phyloP scores from a whole-genome alignment of 176 grass and related monocot species.

The Raddia guianensis region DNA sequence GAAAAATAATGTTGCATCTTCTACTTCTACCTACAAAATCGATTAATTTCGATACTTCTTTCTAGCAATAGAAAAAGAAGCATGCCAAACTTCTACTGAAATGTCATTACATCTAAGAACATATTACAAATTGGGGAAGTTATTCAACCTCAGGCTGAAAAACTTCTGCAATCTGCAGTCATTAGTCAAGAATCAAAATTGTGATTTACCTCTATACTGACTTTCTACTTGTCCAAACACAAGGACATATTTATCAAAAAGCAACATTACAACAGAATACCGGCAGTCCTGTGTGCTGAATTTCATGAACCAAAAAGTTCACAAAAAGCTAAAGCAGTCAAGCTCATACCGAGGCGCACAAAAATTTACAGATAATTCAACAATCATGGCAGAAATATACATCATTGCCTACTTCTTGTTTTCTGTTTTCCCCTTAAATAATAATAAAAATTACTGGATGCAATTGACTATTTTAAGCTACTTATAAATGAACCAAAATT shows the following conservation, averaged over 20 bases:
- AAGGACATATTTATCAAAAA: conserved; percentile 9
- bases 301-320: conserved; percentile 29
- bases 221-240: not conserved
- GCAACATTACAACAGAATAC: conserved; percentile 9
- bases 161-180: not conserved
- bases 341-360: not conserved
- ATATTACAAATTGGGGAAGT: conserved; percentile 14
- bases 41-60: not conserved
- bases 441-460: conserved; percentile 9
- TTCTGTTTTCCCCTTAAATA: not conserved
- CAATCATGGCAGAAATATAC: not conserved
- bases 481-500: conserved; percentile 9
- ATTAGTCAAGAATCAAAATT: conserved; percentile 29
- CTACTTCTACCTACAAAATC: conserved; percentile 9
- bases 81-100: not conserved
- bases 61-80: not conserved
- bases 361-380: conserved; percentile 18
- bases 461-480: not conserved
- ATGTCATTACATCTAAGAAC: not conserved
- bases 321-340: conserved; percentile 24
- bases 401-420: not conserved
- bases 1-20: not conserved
- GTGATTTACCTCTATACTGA: conserved; percentile 1
- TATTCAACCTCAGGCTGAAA: not conserved
- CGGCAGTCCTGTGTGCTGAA: not conserved